Base-by-base conservation (phyloP, 441 rosid species). In the Gossypium schwendimanii region DNA sequence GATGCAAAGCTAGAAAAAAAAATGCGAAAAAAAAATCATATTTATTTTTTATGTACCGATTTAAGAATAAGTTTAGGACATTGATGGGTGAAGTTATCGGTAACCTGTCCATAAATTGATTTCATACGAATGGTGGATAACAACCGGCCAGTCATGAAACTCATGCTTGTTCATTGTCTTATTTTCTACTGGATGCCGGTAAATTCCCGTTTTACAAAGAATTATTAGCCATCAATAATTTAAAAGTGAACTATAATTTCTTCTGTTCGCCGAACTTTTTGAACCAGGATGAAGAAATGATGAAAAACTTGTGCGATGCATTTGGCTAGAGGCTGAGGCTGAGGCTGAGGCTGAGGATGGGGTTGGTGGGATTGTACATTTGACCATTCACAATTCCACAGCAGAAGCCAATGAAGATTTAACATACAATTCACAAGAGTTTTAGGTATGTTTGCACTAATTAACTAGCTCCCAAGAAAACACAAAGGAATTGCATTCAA, bases 391-490 rank as follows among this genome's bases (percentile, higher is more conserved):
- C 28, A 55, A 55, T 21, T 57, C 33, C 12, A 54, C 26, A 20
- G 4, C 26, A 20, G 24, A 54, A 20, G 11, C 26, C 59, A 54
- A 54, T 20, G 60, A 9, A 69, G 47, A 8, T 52, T 52, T 36
- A 53, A 31, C 62, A 33, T 53, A 9, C 61, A 69, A 60, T 44
- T 21, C 62, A 14, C 2, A 57, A 28, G 12, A 36, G 21, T 47
- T 69, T 36, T 70, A 68, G 83, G 83, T 49, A 71, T 28, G 60
- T 41, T 63, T 55, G 68, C 85, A 77, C 73, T 55, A 21, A 17
- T 52, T 54, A 54, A 54, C 59, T 7, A 54, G 26, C 24, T 54
- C 26, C 26, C 26, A 2, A 9, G 21, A 20, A 54, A 20, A 31
- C 36, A 31, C 7, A 31, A 18, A 20, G 0, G 59, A 54, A 54